Percentiles rank a stretch among this genome's conserved stretches.
phyloP scores from a whole-genome alignment of 2,329 filamentous ascomycete species.

The Diaporthe sp. region DNA sequence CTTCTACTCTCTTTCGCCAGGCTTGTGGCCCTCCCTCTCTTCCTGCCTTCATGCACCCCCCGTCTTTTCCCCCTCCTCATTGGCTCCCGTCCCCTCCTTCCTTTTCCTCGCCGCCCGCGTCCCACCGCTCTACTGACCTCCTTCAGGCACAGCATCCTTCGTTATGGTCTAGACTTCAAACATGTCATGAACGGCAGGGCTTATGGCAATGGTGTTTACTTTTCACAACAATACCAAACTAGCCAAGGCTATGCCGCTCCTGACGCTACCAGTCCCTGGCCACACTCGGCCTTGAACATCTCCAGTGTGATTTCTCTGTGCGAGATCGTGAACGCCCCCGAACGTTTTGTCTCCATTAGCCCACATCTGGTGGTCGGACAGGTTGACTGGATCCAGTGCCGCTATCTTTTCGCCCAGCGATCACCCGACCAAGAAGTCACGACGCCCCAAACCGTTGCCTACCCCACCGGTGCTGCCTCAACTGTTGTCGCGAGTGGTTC shows the following conservation, averaged over 20 bases:
- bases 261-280: conserved; percentile 62
- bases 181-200: conserved; percentile 72
- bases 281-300: conserved; percentile 72
- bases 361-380: conserved; percentile 80
- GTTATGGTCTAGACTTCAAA: conserved; percentile 82
- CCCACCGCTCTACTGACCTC: not conserved
- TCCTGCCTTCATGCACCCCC: too few relatives aligned
- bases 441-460: not conserved
- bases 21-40: too few relatives aligned
- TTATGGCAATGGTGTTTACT: conserved; percentile 85
- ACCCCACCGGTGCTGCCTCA: not conserved
- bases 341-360: conserved; percentile 62
- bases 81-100: too few relatives aligned
- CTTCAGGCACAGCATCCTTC: conserved; percentile 78
- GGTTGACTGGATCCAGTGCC: conserved; percentile 88
- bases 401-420: conserved; percentile 76
- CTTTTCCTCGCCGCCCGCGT: not conserved
- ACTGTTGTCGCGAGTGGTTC: not conserved
- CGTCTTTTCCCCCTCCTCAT: too few relatives aligned
- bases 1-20: not conserved
- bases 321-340: conserved; percentile 82
- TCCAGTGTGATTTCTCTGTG: conserved; percentile 76
- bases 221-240: conserved; percentile 68
- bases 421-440: not conserved
- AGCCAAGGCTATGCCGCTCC: conserved; percentile 52